Base-by-base conservation (phyloP, 345 rosid genomes). In the Gynandropsis gynandra region DNA sequence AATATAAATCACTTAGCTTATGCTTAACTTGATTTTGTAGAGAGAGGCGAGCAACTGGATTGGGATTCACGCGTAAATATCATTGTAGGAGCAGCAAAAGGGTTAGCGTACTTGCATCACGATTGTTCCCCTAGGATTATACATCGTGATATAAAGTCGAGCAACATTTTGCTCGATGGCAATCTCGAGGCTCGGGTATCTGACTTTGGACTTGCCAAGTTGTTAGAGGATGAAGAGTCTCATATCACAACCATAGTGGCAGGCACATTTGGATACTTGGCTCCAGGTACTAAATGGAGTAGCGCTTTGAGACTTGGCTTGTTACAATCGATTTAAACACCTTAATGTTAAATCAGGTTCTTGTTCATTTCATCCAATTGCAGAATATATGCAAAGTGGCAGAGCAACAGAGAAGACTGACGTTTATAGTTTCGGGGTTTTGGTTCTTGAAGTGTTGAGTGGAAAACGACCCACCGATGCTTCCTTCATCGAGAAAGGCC, bases 91-190 rank as follows among this genome's bases (percentile, higher is more conserved):
- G 99, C 99, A 18, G 94, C 99, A 10, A 92, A 85, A 77, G 99
- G 99, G 56, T 68, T 92, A 65, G 87, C 99, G 44, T 88, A 92
- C 61, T 69, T 92, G 75, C 99, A 88, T 72, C 99, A 92, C 21
- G 99, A 92, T 72, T 88, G 99, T 72, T 88, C 95, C 54, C 99
- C 99, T 16, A 83, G 99, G 74, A 88, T 92, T 72, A 81, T 92
- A 64, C 99, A 92, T 56, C 95, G 99, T 47, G 99, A 92, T 72
- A 92, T 92, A 71, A 92, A 92, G 72, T 75, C 99, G 0, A 88
- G 99, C 77, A 92, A 92, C 68, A 92, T 92, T 64, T 62, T 92
- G 74, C 97, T 92, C 52, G 99, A 92, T 74, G 95, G 85, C 31
- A 92, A 88, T 70, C 76, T 83, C 52, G 94, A 88, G 77, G 97